phyloP scores from a whole-genome alignment of 495 filamentous ascomycete species.

The Parachaetomium inaequale region DNA sequence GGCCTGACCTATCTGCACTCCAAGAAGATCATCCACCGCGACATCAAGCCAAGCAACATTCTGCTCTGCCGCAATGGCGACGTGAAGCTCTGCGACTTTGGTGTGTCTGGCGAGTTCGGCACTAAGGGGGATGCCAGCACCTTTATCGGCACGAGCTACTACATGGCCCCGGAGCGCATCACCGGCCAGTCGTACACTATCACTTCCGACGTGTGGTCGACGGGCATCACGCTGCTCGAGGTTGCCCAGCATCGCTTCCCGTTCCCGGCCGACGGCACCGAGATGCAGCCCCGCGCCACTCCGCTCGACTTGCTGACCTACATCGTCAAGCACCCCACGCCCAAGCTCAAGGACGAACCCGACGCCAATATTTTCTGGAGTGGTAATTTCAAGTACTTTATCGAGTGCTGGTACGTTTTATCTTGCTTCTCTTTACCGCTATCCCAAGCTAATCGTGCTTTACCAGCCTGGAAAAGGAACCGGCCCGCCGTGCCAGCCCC shows the following conservation, averaged over 20 bases:
- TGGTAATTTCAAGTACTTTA: constrained; percentile 96
- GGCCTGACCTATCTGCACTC: constrained; percentile 94
- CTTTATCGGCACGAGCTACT: constrained; percentile 97
- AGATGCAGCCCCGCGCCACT: constrained; percentile 78
- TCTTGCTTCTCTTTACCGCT: background rate
- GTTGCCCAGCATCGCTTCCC: constrained; percentile 97
- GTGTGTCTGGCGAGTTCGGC: constrained; percentile 94
- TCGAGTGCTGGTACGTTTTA: constrained; percentile 90
- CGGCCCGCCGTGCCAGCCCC: constrained; percentile 76
- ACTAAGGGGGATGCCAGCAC: constrained; percentile 98
- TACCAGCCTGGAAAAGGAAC: constrained; percentile 87
- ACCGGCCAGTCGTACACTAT: constrained; percentile 97
- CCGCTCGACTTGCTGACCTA: constrained; percentile 95
- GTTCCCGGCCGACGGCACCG: constrained; percentile 93
- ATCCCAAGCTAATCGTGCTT: background rate
- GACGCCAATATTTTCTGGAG: constrained; percentile 80
- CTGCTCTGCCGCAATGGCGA: constrained; percentile 87
- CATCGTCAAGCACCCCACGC: constrained; percentile 93
- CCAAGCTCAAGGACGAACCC: constrained; percentile 93
- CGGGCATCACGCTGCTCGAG: constrained; percentile 92
- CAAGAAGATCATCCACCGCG: constrained; percentile 96
- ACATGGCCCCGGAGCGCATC: constrained; percentile 98
- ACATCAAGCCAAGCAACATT: constrained; percentile 98
- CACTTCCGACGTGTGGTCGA: constrained; percentile 96
- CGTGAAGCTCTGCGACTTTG: constrained; percentile 97